A percentile compares a stretch with the other conserved stretches of the same genome.
Conservation (phyloP, 2,329 filamentous ascomycete genomes). For the Shiraia bambusicola region DNA sequence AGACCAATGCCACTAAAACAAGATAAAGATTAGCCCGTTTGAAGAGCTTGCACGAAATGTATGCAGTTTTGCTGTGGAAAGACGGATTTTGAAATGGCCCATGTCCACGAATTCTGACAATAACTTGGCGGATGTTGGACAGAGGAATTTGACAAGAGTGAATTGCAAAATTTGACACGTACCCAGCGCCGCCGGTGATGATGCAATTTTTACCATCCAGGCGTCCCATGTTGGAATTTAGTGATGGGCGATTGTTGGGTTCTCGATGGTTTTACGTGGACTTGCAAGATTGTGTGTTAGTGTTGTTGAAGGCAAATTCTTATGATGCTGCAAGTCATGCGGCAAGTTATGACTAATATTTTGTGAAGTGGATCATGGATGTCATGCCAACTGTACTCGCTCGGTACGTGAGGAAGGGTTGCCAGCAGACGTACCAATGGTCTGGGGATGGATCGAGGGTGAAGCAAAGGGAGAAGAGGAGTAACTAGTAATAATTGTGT, state of each 20-base stretch:
- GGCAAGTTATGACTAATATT: slow-evolving; percentile 36
- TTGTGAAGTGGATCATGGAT: slow-evolving; percentile 12
- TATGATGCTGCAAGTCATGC: slow-evolving; percentile 20
- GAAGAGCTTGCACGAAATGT: not conserved
- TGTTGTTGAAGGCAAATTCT: slow-evolving; percentile 15
- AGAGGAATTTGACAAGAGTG: too few relatives aligned
- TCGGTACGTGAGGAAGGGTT: slow-evolving; percentile 16
- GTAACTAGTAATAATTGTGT: too few relatives aligned
- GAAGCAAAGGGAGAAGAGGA: too few relatives aligned
- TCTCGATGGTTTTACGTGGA: slow-evolving; percentile 2
- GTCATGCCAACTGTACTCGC: slow-evolving; percentile 17
- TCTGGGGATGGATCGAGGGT: too few relatives aligned
- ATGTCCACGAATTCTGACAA: too few relatives aligned
- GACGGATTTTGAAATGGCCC: too few relatives aligned
- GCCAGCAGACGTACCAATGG: slow-evolving; percentile 1
- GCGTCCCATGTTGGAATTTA: slow-evolving; percentile 48
- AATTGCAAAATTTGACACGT: slow-evolving; percentile 42
- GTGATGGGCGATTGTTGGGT: slow-evolving; percentile 2
- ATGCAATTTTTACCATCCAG: slow-evolving; percentile 69
- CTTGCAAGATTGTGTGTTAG: slow-evolving; percentile 13
- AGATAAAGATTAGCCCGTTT: slow-evolving; percentile 15
- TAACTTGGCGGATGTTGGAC: too few relatives aligned
- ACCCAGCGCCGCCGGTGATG: slow-evolving; percentile 86
- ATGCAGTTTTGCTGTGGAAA: not conserved
- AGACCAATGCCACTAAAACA: slow-evolving; percentile 78